Evolutionary conservation across 331 rosid genomes (phyloP).

Genomic region (Acacia concinna): DNA sequence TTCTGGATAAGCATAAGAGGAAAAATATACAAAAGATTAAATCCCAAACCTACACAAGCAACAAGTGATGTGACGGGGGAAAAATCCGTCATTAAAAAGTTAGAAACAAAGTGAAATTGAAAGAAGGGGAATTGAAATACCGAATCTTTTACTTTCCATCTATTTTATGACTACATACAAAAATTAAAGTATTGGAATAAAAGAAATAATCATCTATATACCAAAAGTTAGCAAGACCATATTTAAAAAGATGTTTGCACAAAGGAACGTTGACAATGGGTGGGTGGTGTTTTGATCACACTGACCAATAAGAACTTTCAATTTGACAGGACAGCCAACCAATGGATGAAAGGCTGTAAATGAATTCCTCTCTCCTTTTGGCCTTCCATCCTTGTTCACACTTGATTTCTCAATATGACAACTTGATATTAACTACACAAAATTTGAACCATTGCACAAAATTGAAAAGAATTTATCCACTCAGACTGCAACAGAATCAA

Average conservation of each 20-base stretch:
- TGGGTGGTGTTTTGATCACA: neutral
- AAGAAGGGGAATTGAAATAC: neutral
- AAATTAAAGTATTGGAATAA: neutral
- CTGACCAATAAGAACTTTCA: neutral
- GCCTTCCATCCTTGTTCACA: neutral
- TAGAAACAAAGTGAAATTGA: neutral
- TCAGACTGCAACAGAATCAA: neutral
- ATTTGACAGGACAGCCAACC: neutral
- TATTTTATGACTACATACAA: neutral
- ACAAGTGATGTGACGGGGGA: constrained; percentile 18
- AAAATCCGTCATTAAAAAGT: neutral
- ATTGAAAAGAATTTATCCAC: neutral
- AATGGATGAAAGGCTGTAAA: neutral
- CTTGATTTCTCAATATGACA: neutral
- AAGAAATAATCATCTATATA: neutral
- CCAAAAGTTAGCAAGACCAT: neutral
- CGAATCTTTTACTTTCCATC: neutral
- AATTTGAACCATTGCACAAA: neutral
- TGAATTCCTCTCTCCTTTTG: neutral
- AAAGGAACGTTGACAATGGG: neutral
- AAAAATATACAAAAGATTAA: constrained; percentile 36
- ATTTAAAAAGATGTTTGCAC: neutral
- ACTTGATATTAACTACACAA: neutral
- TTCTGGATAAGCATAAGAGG: constrained; percentile 58
- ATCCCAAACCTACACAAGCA: constrained; percentile 29